phyloP scores from a whole-genome alignment of 768 basidiomycete genomes.

The Hortiboletus campestris region DNA sequence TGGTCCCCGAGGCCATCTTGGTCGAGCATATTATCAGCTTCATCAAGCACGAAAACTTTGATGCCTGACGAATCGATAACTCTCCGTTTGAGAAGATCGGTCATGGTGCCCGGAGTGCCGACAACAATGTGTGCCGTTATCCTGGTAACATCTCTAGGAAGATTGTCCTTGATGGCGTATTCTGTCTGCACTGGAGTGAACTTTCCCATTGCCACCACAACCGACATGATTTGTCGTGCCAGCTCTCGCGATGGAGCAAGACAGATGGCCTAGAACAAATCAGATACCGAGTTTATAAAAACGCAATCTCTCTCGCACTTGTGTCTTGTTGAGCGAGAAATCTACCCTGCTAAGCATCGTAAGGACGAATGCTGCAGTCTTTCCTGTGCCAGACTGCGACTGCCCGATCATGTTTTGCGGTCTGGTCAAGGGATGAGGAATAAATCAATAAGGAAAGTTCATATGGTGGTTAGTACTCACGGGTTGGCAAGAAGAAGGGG shows the following conservation, averaged over 20 bases:
- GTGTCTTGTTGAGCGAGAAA: conserved; percentile 76
- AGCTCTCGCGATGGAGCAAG: conserved; percentile 97
- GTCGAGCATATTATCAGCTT: conserved; percentile 99
- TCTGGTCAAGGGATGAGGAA: conserved; percentile 41
- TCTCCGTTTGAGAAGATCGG: conserved; percentile 74
- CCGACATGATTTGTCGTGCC: conserved; percentile 96
- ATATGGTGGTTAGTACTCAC: conserved; percentile 43
- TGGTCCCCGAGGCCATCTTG: conserved; percentile 93
- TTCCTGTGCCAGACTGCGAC: conserved; percentile 98
- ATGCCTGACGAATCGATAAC: conserved; percentile 79
- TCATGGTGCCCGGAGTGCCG: conserved; percentile 95
- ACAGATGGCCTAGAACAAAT: conserved; percentile 72
- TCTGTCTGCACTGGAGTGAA: conserved; percentile 91
- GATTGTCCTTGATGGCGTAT: conserved; percentile 90
- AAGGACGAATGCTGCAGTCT: conserved; percentile 96
- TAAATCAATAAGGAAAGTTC: neutral
- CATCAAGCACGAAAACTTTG: conserved; percentile 94
- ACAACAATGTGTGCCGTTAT: conserved; percentile 91
- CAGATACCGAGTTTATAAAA: neutral
- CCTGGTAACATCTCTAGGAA: conserved; percentile 59
- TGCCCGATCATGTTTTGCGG: conserved; percentile 99
- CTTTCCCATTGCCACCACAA: conserved; percentile 92
- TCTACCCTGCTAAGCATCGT: conserved; percentile 97
- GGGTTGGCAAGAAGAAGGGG: conserved; percentile 89
- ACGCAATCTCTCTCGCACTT: conserved; percentile 46